Evolutionary conservation across 108 stramenopile species (phyloP), one percentile per base, ranked within the genome.

Genomic region (Cyclotella cryptica): DNA sequence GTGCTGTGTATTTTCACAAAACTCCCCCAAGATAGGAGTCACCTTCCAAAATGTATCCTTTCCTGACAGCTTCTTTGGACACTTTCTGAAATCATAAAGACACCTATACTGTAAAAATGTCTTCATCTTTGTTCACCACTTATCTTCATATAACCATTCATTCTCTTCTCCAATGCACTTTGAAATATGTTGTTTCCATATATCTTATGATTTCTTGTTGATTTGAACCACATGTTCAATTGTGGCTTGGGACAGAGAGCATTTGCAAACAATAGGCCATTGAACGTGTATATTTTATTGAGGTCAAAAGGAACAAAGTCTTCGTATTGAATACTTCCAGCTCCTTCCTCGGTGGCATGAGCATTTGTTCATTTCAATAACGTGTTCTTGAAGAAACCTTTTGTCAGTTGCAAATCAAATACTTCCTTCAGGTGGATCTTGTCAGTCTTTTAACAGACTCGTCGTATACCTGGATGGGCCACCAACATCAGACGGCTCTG

Each of bases 31-130:
- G 0, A 72, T 18, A 27, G 14, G 19, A 11, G n/a, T 39, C n/a
- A 72, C 59, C 59, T 72, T 72, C 58, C 58, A 72, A 3, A 72
- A 30, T 18, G 60, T 57, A 61, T 60, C 57, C 58, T 59, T 60
- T 0, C 18, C 39, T 19, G 41, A 19, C 47, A 15, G 15, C 52
- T 24, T n/a, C 26, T 35, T 27, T 69, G 49, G 29, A 52, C 26
- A n/a, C n/a, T n/a, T n/a, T n/a, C n/a, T n/a, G n/a, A n/a, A n/a
- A n/a, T n/a, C n/a, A n/a, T n/a, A n/a, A 46, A 69, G 29, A 10
- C 44, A 29, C 8, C 49, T 35, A n/a, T 35, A 69, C 26, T 22
- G 13, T 49, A 35, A 35, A 54, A 69, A 7, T 69, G 51, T 3
- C 7, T 54, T 27, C 68, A 69, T 6, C 47, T 27, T 3, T 26